phyloP scores from a whole-genome alignment of 2,329 filamentous ascomycete species.

The Raffaelea ambrosiae region DNA sequence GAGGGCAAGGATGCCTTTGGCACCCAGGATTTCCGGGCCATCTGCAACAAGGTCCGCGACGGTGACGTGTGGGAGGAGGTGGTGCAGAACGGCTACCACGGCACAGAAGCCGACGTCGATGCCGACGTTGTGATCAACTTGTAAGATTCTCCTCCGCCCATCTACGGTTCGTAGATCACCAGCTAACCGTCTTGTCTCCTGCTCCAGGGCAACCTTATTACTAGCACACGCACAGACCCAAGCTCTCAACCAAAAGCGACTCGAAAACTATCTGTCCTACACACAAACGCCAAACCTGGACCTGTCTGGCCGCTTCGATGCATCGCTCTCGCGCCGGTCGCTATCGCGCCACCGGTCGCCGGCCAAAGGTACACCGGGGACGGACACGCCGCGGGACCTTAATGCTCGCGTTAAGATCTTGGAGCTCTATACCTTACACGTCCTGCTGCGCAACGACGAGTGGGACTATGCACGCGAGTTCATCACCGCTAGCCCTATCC shows the following conservation, averaged over 20 bases:
- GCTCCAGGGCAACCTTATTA: constrained; percentile 71
- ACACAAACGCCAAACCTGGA: constrained; percentile 63
- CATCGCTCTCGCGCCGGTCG: constrained; percentile 27
- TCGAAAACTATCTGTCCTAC: constrained; percentile 83
- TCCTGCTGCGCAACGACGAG: constrained; percentile 85
- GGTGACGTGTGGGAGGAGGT: constrained; percentile 95
- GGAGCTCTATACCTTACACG: constrained; percentile 90
- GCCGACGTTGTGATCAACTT: constrained; percentile 88
- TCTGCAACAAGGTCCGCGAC: constrained; percentile 78
- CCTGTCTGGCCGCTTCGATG: constrained; percentile 51
- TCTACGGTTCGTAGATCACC: constrained; percentile 3
- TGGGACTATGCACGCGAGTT: constrained; percentile 95
- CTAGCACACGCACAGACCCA: constrained; percentile 85
- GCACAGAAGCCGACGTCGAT: constrained; percentile 83
- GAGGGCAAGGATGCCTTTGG: constrained; percentile 88
- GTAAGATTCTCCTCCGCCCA: constrained; percentile 37
- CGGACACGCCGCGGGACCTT: constrained; percentile 76
- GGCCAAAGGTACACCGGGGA: constrained; percentile 41
- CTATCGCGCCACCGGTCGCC: constrained; percentile 33
- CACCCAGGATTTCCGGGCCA: constrained; percentile 69
- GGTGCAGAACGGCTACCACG: constrained; percentile 77
- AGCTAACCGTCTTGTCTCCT: constrained; percentile 15
- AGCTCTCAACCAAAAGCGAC: constrained; percentile 70
- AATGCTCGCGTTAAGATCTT: constrained; percentile 83
- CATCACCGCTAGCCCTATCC: constrained; percentile 73